These are phyloP conservation scores for Quercus lobata DNA, from an alignment of 331 rosid genomes.

Conservation along the genomic window DNA sequence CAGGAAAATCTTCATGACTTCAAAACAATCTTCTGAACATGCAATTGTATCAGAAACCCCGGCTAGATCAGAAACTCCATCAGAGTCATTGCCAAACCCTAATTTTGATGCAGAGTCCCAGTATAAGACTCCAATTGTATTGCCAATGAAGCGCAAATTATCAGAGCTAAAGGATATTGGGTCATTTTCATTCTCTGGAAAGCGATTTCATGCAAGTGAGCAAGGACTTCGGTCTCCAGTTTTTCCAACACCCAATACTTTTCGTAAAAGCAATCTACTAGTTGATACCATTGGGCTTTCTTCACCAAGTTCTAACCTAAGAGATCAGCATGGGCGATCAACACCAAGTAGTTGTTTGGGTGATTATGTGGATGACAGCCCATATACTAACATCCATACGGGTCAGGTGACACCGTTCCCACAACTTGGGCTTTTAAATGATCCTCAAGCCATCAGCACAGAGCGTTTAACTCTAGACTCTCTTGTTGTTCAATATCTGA, in stretches of 20 bases:
- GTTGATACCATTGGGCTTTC: conserved; percentile 53
- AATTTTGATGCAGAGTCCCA: conserved; percentile 59
- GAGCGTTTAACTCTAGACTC: conserved; percentile 88
- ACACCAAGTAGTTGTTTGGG: conserved; percentile 25
- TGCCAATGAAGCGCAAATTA: conserved; percentile 74
- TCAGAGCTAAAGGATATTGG: conserved; percentile 69
- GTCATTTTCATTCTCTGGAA: conserved; percentile 49
- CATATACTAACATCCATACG: conserved; percentile 32
- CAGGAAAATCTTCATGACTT: conserved; percentile 36
- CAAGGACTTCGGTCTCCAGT: conserved; percentile 78
- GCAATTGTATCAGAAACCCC: conserved; percentile 35
- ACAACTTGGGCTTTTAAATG: conserved; percentile 50
- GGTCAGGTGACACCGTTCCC: conserved; percentile 55
- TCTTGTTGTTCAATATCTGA: conserved; percentile 86
- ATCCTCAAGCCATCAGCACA: conserved; percentile 60
- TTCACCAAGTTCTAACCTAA: conserved; percentile 49
- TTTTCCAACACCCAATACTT: conserved; percentile 47
- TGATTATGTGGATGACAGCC: conserved; percentile 67
- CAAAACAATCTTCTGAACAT: conserved; percentile 50
- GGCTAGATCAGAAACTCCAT: conserved; percentile 29
- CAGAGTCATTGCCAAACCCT: conserved; percentile 44
- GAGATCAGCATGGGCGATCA: conserved; percentile 53
- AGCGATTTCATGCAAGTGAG: conserved; percentile 64
- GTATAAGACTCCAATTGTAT: conserved; percentile 59
- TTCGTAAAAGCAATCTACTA: conserved; percentile 50